A percentile compares a stretch with the other conserved stretches of the same genome.
Conservation (phyloP, 2,329 filamentous ascomycete genomes). For the Claviceps monticola region DNA sequence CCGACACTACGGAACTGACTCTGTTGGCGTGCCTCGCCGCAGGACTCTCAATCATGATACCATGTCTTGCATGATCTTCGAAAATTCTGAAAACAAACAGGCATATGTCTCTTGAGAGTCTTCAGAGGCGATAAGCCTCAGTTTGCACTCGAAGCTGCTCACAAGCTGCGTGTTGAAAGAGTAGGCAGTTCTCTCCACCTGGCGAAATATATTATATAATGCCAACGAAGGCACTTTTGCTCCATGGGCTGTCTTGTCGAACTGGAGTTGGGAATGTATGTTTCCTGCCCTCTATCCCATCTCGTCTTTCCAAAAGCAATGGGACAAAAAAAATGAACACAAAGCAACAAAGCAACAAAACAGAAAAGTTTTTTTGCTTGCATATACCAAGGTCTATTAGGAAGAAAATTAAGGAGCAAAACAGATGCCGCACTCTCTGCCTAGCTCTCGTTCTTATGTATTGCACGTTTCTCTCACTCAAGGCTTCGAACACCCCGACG, state of each 20-base stretch:
- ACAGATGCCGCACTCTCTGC: neutral
- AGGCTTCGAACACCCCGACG: slow-evolving; percentile 33
- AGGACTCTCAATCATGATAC: slow-evolving; percentile 42
- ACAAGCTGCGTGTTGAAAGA: slow-evolving; percentile 40
- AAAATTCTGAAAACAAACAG: slow-evolving; percentile 27
- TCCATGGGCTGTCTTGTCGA: slow-evolving; percentile 41
- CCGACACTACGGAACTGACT: too few relatives aligned
- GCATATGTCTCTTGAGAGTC: slow-evolving; percentile 35
- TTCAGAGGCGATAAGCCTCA: slow-evolving; percentile 25
- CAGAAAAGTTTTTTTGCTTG: too few relatives aligned
- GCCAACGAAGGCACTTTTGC: slow-evolving; percentile 26
- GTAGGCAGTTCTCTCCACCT: slow-evolving; percentile 35
- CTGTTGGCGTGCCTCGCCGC: neutral
- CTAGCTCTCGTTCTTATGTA: slow-evolving; percentile 34
- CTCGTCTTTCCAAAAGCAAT: neutral
- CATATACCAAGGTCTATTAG: neutral
- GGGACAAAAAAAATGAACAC: too few relatives aligned
- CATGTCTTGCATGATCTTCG: slow-evolving; percentile 38
- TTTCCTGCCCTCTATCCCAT: too few relatives aligned
- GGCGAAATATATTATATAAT: slow-evolving; percentile 43
- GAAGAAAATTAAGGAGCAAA: neutral
- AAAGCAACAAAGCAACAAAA: too few relatives aligned
- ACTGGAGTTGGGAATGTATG: slow-evolving; percentile 46
- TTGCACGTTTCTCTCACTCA: slow-evolving; percentile 42
- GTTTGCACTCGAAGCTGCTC: slow-evolving; percentile 37